Percentiles rank a stretch among this genome's conserved stretches.
These are phyloP conservation scores for Xylaria sp. DNA, from an alignment of 2,329 filamentous ascomycete genomes.

Conservation along the genomic window DNA sequence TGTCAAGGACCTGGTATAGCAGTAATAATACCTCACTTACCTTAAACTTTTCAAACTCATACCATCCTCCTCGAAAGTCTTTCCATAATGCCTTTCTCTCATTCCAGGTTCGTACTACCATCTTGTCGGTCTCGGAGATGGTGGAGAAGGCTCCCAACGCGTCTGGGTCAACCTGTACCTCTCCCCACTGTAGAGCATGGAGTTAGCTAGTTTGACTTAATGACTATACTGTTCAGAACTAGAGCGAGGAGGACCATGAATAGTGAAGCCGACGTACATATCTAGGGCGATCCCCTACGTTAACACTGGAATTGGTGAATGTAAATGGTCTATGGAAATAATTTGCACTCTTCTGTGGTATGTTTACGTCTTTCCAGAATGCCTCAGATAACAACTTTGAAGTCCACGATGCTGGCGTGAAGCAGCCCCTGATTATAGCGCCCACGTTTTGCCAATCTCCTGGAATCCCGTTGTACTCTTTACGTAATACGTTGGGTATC, in stretches of 20 bases:
- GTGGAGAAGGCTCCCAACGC: neutral
- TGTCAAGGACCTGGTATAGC: too few relatives aligned
- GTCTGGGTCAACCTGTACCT: neutral
- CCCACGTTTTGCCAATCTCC: neutral
- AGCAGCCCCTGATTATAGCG: neutral
- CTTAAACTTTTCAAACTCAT: neutral
- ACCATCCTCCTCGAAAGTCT: slow-evolving; percentile 1
- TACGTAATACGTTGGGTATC: neutral
- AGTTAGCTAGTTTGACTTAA: neutral
- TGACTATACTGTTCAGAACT: neutral
- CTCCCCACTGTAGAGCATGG: neutral
- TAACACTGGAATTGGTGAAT: neutral
- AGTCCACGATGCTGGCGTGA: slow-evolving; percentile 1
- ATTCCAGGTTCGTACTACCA: neutral
- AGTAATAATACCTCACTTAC: neutral
- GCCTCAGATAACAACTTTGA: slow-evolving; percentile 23
- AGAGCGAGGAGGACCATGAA: neutral
- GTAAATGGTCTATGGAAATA: slow-evolving; percentile 18
- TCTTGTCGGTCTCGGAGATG: neutral
- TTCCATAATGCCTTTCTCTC: slow-evolving; percentile 1
- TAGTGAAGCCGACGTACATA: neutral
- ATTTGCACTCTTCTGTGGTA: slow-evolving; percentile 3
- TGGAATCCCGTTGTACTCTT: neutral
- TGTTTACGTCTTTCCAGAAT: slow-evolving; percentile 1
- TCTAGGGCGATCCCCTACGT: neutral